phyloP scores from a whole-genome alignment of 495 filamentous ascomycete species.

The Penicillium macrosclerotiorum region DNA sequence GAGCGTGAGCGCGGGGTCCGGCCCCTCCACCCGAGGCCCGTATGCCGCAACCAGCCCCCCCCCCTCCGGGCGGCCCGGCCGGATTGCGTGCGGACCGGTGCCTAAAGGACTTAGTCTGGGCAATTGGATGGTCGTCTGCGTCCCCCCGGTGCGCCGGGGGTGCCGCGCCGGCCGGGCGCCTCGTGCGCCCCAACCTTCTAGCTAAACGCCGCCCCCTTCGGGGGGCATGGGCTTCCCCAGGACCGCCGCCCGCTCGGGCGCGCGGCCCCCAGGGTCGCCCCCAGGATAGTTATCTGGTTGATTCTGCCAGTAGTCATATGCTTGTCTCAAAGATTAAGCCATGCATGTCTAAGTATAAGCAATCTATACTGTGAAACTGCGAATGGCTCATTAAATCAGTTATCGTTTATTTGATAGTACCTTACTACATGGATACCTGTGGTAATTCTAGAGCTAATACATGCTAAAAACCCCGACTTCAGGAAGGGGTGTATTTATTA shows the following conservation, averaged over 20 bases:
- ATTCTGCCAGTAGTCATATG: constrained; percentile 72
- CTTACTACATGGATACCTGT: constrained; percentile 71
- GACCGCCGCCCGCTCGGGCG: too few species aligned
- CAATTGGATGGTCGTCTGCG: constrained; percentile 40
- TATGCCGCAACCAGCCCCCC: too few species aligned
- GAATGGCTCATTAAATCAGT: constrained; percentile 72
- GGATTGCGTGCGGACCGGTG: too few species aligned
- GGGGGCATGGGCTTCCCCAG: constrained; percentile 5
- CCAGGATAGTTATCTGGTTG: constrained; percentile 58
- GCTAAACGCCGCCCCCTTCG: constrained; percentile 14
- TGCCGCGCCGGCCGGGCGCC: constrained; percentile 14
- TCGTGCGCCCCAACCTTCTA: constrained; percentile 12
- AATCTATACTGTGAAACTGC: constrained; percentile 67
- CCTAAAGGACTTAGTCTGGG: constrained; percentile 49
- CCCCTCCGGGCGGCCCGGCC: too few species aligned
- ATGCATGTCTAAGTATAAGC: constrained; percentile 72
- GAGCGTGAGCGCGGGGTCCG: too few species aligned
- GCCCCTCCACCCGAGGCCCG: too few species aligned
- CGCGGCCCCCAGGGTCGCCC: background rate
- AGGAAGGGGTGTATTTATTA: constrained; percentile 67
- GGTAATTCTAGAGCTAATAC: constrained; percentile 75
- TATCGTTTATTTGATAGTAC: constrained; percentile 73
- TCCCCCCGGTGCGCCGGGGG: constrained; percentile 18
- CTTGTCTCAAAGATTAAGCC: constrained; percentile 74
- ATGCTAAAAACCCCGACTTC: constrained; percentile 65